Evolutionary conservation across 192 early-diverging fungal genomes (phyloP).

Genomic region (Chytriomyces sp.): DNA sequence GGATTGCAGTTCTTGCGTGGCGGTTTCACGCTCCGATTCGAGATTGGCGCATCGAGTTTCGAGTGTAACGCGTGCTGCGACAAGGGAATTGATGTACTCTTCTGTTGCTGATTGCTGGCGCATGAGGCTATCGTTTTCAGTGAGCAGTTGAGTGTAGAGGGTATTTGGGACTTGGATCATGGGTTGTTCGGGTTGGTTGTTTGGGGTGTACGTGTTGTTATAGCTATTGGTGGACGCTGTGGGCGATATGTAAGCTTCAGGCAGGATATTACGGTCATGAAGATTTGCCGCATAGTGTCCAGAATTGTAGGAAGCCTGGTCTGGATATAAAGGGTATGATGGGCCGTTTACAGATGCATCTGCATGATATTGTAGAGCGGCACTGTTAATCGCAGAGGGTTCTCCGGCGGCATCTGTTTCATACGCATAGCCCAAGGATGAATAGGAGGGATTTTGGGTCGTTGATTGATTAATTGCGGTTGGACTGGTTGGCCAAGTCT

Average conservation of each 20-base stretch:
- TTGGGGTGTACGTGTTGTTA: background rate
- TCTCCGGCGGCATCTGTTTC: too few relatives aligned
- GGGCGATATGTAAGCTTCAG: background rate
- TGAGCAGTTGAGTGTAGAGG: background rate
- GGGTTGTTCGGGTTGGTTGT: background rate
- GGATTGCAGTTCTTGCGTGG: background rate
- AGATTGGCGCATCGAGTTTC: slow-evolving; percentile 7
- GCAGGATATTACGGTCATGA: background rate
- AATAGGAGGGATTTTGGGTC: slow-evolving; percentile 7
- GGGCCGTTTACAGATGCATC: too few relatives aligned
- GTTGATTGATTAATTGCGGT: slow-evolving; percentile 6
- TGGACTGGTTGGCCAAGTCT: slow-evolving; percentile 27
- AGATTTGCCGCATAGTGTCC: too few relatives aligned
- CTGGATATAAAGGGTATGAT: too few relatives aligned
- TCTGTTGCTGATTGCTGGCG: slow-evolving; percentile 8
- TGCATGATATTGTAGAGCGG: too few relatives aligned
- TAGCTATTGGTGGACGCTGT: background rate
- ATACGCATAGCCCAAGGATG: background rate
- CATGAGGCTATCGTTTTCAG: slow-evolving; percentile 21
- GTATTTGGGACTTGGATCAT: background rate
- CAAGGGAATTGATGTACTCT: background rate
- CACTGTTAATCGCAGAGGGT: too few relatives aligned
- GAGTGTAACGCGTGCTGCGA: background rate
- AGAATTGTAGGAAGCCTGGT: too few relatives aligned
- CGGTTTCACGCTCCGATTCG: slow-evolving; percentile 14